A percentile compares a stretch with the other conserved stretches of the same genome.
Evolutionary conservation across 176 grass and related monocot genomes (phyloP).

Genomic region (Puccinellia tenuiflora): DNA sequence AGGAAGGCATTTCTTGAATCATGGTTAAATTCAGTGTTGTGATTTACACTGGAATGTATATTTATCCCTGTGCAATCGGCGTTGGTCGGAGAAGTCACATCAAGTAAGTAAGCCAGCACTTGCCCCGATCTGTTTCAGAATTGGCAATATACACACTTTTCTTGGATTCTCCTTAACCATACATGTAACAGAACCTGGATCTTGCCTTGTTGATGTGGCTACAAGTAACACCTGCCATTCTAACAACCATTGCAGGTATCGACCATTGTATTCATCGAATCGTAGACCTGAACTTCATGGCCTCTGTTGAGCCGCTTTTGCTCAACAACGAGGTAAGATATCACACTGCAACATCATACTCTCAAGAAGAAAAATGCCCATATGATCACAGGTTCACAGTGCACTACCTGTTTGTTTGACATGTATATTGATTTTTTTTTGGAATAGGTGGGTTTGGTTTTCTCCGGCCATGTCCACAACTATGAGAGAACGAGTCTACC

Average conservation of each 20-base stretch:
- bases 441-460: conserved; percentile 69
- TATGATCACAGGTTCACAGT: neutral
- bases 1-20: no score
- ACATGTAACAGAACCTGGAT: neutral
- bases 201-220: neutral
- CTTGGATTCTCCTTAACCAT: no score
- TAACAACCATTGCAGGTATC: conserved; percentile 43
- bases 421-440: conserved; percentile 7
- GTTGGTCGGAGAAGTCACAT: no score
- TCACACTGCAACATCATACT: neutral
- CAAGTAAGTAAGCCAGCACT: no score
- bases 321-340: conserved; percentile 49
- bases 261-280: conserved; percentile 73
- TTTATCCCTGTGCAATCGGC: no score
- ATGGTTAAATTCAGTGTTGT: no score
- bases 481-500: conserved; percentile 75
- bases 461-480: conserved; percentile 86
- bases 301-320: no score
- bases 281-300: conserved; percentile 50
- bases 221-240: no score
- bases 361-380: neutral
- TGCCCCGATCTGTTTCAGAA: no score
- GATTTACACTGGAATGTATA: no score
- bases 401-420: neutral
- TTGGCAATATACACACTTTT: no score